Base-by-base conservation (phyloP, 2,329 filamentous ascomycete species). In the Diaporthe ampelina region DNA sequence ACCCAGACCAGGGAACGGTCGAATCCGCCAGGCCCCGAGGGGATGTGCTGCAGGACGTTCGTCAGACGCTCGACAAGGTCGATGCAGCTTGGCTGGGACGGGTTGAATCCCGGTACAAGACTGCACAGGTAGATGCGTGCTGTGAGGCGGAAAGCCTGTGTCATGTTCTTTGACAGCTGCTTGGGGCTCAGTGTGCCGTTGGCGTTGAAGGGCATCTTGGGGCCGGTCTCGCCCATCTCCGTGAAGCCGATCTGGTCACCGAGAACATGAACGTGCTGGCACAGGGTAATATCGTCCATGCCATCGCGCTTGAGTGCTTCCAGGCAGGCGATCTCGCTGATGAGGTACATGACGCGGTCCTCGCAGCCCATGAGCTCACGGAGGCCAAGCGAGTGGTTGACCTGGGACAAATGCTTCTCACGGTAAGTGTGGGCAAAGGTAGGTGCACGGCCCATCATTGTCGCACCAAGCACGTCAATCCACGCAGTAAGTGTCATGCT, bases 121-220 rank as follows among this genome's bases (percentile, higher is more conserved):
- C 94, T 95, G 91, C 95, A 98, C n/a, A 98, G 92, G 85, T 98
- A 98, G 85, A 99, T 95, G 81, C 96, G 93, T 4, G 96, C 95
- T 2, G 96, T 96, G 71, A 97, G 87, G 79, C 96, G 94, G 91
- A 97, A 99, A 57, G 97, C 92, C 54, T 93, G 90, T 0, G 95
- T 97, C 84, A 98, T 95, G 87, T 97, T 98, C 83, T 91, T 92
- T 81, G 92, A 93, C 77, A 98, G 89, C 83, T 97, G 93, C 81
- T 94, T 94, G 4, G 95, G 94, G 73, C 92, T 92, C 78, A 98
- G 90, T 61, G 92, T 91, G 74, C 94, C 94, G 75, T 92, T 94
- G 76, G 89, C 87, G 76, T 91, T 91, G 86, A 86, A 94, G 75
- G 86, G 89, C 82, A 87, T 88, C 84, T 85, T 91, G 80, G 87